Percentiles rank a stretch among this genome's conserved stretches.
phyloP scores from a whole-genome alignment of 352 stramenopile species.

The Phytophthora brassicae region DNA sequence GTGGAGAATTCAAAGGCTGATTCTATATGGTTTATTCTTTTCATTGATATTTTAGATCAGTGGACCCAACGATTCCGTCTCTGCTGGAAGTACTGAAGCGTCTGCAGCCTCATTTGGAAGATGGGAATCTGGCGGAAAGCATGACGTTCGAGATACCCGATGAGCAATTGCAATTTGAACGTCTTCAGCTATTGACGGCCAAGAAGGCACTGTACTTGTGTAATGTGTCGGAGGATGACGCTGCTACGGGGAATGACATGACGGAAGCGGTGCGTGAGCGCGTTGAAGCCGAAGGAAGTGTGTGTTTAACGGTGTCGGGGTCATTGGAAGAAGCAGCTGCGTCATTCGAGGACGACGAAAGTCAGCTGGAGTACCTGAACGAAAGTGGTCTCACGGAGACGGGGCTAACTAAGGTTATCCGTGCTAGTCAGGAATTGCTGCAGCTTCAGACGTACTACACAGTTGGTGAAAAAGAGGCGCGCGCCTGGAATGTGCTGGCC shows the following conservation, averaged over 20 bases:
- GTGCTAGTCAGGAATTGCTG: slow-evolving; percentile 92
- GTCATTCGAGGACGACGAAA: slow-evolving; percentile 87
- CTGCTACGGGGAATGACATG: slow-evolving; percentile 93
- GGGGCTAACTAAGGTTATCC: slow-evolving; percentile 85
- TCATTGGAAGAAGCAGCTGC: slow-evolving; percentile 78
- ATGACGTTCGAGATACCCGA: slow-evolving; percentile 75
- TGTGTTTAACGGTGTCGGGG: slow-evolving; percentile 77
- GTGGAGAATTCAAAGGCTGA: neutral
- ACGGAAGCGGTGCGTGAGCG: slow-evolving; percentile 73
- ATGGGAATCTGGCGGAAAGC: slow-evolving; percentile 66
- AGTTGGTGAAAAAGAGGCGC: slow-evolving; percentile 80
- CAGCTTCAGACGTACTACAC: slow-evolving; percentile 98
- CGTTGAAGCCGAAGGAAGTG: slow-evolving; percentile 67
- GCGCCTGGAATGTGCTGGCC: slow-evolving; percentile 81
- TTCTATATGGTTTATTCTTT: slow-evolving; percentile 2
- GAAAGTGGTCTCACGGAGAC: slow-evolving; percentile 74
- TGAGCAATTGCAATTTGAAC: slow-evolving; percentile 85
- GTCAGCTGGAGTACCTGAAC: slow-evolving; percentile 94
- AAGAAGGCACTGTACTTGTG: slow-evolving; percentile 97
- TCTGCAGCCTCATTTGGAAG: slow-evolving; percentile 76
- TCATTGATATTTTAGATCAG: slow-evolving; percentile 35
- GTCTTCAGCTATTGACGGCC: slow-evolving; percentile 82
- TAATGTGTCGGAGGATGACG: slow-evolving; percentile 96
- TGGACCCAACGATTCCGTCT: slow-evolving; percentile 52
- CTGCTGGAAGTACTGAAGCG: slow-evolving; percentile 65